Conservation (phyloP, 2,329 filamentous ascomycete genomes). For the Calonectria multiphialidica region DNA sequence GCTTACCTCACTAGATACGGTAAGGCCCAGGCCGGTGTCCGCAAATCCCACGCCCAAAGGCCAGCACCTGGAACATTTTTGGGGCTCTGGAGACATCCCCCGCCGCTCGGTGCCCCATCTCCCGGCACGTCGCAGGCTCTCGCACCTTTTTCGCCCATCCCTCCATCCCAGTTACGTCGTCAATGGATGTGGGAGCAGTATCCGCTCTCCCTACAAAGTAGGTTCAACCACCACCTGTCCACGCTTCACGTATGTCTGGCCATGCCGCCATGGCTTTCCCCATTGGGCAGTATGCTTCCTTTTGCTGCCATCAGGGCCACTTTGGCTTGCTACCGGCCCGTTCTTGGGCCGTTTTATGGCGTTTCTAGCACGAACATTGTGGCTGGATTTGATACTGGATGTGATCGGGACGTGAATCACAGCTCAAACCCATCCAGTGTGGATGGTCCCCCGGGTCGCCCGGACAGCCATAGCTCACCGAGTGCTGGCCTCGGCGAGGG, state of each 20-base stretch:
- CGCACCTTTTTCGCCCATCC: constrained; percentile 9
- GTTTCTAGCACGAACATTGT: neutral
- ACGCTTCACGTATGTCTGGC: constrained; percentile 11
- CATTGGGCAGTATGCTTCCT: neutral
- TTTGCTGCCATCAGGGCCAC: neutral
- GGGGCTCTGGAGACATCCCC: constrained; percentile 13
- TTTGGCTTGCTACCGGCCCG: neutral
- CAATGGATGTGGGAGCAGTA: constrained; percentile 3
- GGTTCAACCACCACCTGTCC: constrained; percentile 17
- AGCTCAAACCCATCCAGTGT: constrained; percentile 20
- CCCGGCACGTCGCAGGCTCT: constrained; percentile 23
- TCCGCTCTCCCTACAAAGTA: constrained; percentile 20
- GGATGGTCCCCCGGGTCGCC: constrained; percentile 37
- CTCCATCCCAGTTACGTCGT: constrained; percentile 13
- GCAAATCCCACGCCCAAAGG: constrained; percentile 25
- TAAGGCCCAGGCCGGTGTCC: constrained; percentile 24
- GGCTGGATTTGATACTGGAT: neutral
- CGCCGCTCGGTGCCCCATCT: constrained; percentile 24
- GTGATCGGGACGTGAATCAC: constrained; percentile 17
- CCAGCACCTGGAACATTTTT: constrained; percentile 14
- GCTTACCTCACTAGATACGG: constrained; percentile 34
- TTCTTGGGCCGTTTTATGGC: neutral
- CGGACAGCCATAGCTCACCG: constrained; percentile 41
- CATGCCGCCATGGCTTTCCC: constrained; percentile 17
- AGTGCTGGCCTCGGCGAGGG: constrained; percentile 38